Evolutionary conservation across 805 yeast species (phyloP), one percentile per base, ranked within the genome.

Genomic region (Metschnikowia shivogae): DNA sequence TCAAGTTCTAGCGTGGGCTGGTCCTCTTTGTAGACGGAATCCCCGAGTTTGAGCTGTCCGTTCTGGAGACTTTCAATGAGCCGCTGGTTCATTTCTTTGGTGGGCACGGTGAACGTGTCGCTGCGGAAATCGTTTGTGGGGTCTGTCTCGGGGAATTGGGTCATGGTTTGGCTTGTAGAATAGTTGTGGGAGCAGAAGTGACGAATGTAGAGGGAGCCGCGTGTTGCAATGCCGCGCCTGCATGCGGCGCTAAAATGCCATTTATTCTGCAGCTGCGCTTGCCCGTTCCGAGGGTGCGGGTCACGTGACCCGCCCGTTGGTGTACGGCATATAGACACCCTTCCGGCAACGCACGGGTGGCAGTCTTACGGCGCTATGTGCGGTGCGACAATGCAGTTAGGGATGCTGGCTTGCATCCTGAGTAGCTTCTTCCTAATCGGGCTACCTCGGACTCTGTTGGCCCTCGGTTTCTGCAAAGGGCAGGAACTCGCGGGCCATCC

Each of bases 41-140:
- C 97, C 36, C 97, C 97, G 39, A 78, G 73, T 13, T 28, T 34
- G 9, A 46, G 53, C 33, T 48, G 22, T 26, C 54, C 54, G 20
- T 44, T 39, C 1, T 90, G 67, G 22, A 51, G 37, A 9, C 43
- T 44, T 12, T 36, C 38, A 37, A 78, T 80, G 37, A 89, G 81
- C 45, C 76, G 73, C n/a, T 56, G 48, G 14, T 85, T 61, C 92
- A 89, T 88, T 34, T 78, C 71, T 29, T 70, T 68, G 0, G 96
- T 80, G 19, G 97, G 97, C 10, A 86, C 85, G 3, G 97, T 89
- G 75, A 89, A 88, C 1, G 97, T 90, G 63, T 90, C 98, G 57
- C 92, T 66, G 36, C 74, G 60, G 53, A 69, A 70, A 46, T 70
- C 75, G 48, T 68, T 22, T 68, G 44, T 59, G 65, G 13, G 75